phyloP scores from a whole-genome alignment of 2,329 filamentous ascomycete species.

The Beauveria medogensis region DNA sequence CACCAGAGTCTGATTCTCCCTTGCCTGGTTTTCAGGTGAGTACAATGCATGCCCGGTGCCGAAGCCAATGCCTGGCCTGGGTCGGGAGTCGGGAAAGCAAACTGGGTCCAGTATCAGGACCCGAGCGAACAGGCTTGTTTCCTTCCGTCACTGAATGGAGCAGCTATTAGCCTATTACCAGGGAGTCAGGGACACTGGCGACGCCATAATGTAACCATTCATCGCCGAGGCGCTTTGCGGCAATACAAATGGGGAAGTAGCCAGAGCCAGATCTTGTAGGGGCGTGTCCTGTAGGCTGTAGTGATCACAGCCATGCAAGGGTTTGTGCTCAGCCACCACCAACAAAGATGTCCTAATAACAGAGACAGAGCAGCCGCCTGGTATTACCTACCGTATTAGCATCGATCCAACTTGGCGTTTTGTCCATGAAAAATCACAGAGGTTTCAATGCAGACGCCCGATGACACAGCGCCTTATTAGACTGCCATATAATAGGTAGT shows the following conservation, averaged over 20 bases:
- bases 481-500: not conserved
- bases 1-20: not conserved
- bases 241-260: not conserved
- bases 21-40: not conserved
- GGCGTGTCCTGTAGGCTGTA: not conserved
- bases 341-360: constrained; percentile 2
- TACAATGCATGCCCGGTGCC: not conserved
- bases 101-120: not conserved
- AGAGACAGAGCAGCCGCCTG: not conserved
- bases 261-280: constrained; percentile 3
- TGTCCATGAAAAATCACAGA: not conserved
- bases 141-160: not conserved
- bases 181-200: not conserved
- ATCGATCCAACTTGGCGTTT: not conserved
- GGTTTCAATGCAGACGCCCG: not conserved
- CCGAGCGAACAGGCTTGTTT: not conserved
- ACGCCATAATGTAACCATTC: constrained; percentile 9
- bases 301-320: not conserved
- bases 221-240: constrained; percentile 6
- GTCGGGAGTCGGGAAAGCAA: not conserved
- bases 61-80: not conserved
- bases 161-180: not conserved
- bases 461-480: not conserved
- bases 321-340: constrained; percentile 9
- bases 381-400: not conserved